Base-by-base conservation (phyloP, 2,329 filamentous ascomycete genomes). In the Cryphonectria carpinicola region DNA sequence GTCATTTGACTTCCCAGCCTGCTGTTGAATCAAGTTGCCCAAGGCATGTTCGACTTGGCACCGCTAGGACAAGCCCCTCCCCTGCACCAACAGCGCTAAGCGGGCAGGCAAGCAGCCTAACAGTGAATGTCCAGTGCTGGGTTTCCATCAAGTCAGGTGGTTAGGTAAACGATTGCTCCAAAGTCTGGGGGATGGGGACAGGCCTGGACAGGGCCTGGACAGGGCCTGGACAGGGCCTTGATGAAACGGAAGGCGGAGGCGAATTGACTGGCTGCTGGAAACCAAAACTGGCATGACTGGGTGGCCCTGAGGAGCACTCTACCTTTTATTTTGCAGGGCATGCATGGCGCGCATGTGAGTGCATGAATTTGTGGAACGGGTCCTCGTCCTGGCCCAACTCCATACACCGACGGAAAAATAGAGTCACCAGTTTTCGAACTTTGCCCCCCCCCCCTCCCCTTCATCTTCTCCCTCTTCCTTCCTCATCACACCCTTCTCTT, bases 341-440 rank as follows among this genome's bases (percentile, higher is more conserved):
- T 56, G 10, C 64, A 54, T 52, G 17, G 64, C 46, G 49, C 64
- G 49, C 35, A 49, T 62, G 32, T 37, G 58, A 35, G 49, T 35
- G 64, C 61, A 64, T 64, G 49, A 66, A 56, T 35, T 39, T 46
- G 39, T 35, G 64, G 35, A 65, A 66, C 49, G 49, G 63, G 49
- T 56, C 46, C 64, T 65, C 43, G 25, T 65, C 28, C 41, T 37
- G 32, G 62, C 4, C 25, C 35, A 54, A 46, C 64, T 65, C 63
- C 66, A 43, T 67, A 49, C 46, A 8, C n/a, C 43, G 63, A 35
- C 32, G 37, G 32, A 67, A 70, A 70, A 72, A 70, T 71, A 72
- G 66, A 71, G 71, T 68, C 69, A 72, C 46, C 69, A 52, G 41
- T 65, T 65, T 52, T 52, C 68, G 32, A 63, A 46, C 54, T 32